Conservation (phyloP, 148 eudicot genomes). For the Simmondsia chinensis region DNA sequence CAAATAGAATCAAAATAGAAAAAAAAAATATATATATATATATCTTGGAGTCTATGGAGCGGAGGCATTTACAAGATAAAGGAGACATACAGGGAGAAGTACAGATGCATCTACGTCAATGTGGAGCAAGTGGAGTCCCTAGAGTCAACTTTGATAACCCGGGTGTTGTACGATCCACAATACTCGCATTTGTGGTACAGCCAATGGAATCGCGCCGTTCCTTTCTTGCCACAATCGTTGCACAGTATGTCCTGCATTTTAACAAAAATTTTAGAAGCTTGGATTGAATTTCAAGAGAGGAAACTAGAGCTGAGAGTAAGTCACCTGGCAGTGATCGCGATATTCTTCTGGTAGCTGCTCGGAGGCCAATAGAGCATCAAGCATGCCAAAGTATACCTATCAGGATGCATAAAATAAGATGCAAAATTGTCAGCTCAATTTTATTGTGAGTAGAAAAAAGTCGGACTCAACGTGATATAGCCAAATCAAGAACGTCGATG, state of each 20-base stretch:
- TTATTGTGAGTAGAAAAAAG: too few relatives aligned
- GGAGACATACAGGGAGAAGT: too few relatives aligned
- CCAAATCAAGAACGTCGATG: too few relatives aligned
- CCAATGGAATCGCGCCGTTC: slow-evolving; percentile 85
- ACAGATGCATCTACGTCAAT: slow-evolving; percentile 11
- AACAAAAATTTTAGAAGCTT: slow-evolving; percentile 4
- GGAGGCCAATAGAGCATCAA: slow-evolving; percentile 89
- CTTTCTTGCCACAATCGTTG: slow-evolving; percentile 88
- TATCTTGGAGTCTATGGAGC: too few relatives aligned
- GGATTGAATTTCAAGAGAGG: not conserved
- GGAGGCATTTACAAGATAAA: too few relatives aligned
- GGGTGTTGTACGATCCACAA: slow-evolving; percentile 92
- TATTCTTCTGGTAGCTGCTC: slow-evolving; percentile 91
- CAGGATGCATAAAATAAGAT: too few relatives aligned
- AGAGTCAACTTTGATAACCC: slow-evolving; percentile 63
- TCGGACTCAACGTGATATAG: too few relatives aligned
- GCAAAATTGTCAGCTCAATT: too few relatives aligned
- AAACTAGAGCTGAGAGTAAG: too few relatives aligned
- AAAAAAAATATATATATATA: too few relatives aligned
- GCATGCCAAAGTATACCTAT: slow-evolving; percentile 98
- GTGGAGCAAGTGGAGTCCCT: slow-evolving; percentile 31
- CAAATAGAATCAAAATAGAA: too few relatives aligned
- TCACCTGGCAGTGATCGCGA: slow-evolving; percentile 74
- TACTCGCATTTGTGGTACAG: slow-evolving; percentile 87
- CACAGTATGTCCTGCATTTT: slow-evolving; percentile 82